Evolutionary conservation across 2,329 filamentous ascomycete genomes (phyloP).

Genomic region (Clarireedia homoeocarpa): DNA sequence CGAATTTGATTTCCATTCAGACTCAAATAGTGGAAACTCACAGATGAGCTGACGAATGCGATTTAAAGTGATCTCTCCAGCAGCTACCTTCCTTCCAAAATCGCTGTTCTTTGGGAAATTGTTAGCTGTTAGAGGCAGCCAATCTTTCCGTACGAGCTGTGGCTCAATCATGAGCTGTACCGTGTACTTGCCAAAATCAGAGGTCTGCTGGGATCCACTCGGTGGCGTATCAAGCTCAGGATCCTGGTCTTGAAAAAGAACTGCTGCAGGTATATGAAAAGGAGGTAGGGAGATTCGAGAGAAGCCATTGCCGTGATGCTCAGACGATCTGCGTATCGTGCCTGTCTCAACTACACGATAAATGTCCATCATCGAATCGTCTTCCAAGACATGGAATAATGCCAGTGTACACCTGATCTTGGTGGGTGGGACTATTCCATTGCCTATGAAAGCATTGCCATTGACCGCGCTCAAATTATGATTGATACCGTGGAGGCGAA

Average conservation of each 20-base stretch:
- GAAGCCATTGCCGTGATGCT: not conserved
- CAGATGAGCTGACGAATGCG: not conserved
- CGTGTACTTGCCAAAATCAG: not conserved
- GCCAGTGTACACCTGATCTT: constrained; percentile 17
- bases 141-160: constrained; percentile 10
- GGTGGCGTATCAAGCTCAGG: not conserved
- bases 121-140: constrained; percentile 19
- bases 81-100: constrained; percentile 1
- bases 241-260: not conserved
- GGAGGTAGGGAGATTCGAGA: constrained; percentile 1
- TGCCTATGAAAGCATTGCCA: not conserved
- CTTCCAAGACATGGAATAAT: constrained; percentile 16
- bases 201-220: not conserved
- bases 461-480: not conserved
- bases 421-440: constrained; percentile 8
- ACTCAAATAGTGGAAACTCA: constrained; percentile 2
- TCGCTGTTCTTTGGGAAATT: not conserved
- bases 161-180: constrained; percentile 2
- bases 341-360: not conserved
- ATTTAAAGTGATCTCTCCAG: not conserved
- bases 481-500: constrained; percentile 17
- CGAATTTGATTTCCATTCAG: not conserved
- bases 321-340: not conserved
- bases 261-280: constrained; percentile 1
- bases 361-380: constrained; percentile 12